These are phyloP conservation scores for Fusarium sarcochroum DNA, from an alignment of 2,329 filamentous ascomycete genomes.

Conservation along the genomic window DNA sequence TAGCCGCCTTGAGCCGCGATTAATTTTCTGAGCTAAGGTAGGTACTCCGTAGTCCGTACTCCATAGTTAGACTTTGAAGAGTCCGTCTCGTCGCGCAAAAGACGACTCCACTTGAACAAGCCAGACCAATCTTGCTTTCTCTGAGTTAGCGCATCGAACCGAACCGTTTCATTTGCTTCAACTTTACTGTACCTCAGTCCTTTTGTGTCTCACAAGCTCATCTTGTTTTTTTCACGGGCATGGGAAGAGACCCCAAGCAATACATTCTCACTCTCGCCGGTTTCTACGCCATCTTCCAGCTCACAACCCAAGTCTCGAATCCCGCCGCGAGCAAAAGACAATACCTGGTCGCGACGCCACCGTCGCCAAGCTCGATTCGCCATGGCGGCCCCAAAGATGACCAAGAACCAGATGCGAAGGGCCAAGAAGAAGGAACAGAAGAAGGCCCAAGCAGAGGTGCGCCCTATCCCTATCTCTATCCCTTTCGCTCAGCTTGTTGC, in stretches of 20 bases:
- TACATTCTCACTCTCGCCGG: constrained; percentile 52
- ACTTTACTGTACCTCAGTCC: not conserved
- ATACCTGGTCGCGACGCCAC: constrained; percentile 46
- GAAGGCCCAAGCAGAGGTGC: constrained; percentile 71
- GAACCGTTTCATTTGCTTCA: constrained; percentile 19
- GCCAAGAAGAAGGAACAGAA: constrained; percentile 96
- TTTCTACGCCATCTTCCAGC: constrained; percentile 56
- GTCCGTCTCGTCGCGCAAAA: constrained; percentile 23
- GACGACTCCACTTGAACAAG: constrained; percentile 30
- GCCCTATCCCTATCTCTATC: not conserved
- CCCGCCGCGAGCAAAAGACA: constrained; percentile 48
- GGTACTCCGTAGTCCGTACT: too few species aligned
- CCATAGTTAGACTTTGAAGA: constrained; percentile 24
- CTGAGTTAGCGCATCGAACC: constrained; percentile 32
- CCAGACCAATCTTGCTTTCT: constrained; percentile 34
- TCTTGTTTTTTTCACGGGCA: constrained; percentile 39
- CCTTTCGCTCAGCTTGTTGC: not conserved
- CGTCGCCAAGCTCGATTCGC: constrained; percentile 51
- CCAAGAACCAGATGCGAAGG: constrained; percentile 94
- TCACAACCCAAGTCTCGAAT: constrained; percentile 54
- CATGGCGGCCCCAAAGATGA: constrained; percentile 80
- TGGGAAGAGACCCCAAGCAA: constrained; percentile 58
- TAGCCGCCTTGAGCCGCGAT: constrained; percentile 25
- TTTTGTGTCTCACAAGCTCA: constrained; percentile 3
- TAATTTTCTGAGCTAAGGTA: constrained; percentile 1